Evolutionary conservation across 441 rosid species (phyloP), one percentile per base, ranked within the genome.

Genomic region (Gossypium trilobum): DNA sequence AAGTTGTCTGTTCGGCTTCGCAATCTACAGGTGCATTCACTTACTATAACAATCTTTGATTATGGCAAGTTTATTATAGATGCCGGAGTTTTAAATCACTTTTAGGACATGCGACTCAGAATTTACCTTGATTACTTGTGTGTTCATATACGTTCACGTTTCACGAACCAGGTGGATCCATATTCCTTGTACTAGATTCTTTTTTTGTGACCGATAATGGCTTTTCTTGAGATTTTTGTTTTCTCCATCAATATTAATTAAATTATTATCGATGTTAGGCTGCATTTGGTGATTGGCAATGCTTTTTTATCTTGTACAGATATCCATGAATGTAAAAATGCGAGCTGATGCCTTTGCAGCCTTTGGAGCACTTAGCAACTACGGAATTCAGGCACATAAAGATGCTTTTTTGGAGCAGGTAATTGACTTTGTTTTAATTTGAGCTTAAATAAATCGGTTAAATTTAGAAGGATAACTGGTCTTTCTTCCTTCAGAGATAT

Each of bases 351-450:
- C 99, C 31, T 89, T 95, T 80, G 83, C 92, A 74, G 97, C 99
- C 75, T 88, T 95, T 82, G 99, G 99, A 75, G 85, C 87, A 27
- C 81, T 95, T 74, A 89, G 95, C 85, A 87, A 85, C 76, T 95
- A 82, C 73, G 97, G 88, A 72, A 83, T 63, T 80, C 90, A 85
- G 77, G 85, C 85, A 68, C 93, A 87, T 51, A 87, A 52, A n/a
- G 95, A 92, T 74, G 84, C 88, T 67, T 95, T 95, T 79, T 82
- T 92, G 46, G 99, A 95, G 81, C 99, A 92, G 97, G 97, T 92
- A 52, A 50, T 46, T 42, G 20, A 48, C 58, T 44, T 46, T 0
- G 29, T 23, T 58, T n/a, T 33, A 27, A 23, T 14, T 73, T 63
- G 13, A 63, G 25, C 27, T 27, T 16, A 25, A 63, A 31, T 63